Evolutionary conservation across 495 filamentous ascomycete genomes (phyloP).

Genomic region (Penicillium nucicola): DNA sequence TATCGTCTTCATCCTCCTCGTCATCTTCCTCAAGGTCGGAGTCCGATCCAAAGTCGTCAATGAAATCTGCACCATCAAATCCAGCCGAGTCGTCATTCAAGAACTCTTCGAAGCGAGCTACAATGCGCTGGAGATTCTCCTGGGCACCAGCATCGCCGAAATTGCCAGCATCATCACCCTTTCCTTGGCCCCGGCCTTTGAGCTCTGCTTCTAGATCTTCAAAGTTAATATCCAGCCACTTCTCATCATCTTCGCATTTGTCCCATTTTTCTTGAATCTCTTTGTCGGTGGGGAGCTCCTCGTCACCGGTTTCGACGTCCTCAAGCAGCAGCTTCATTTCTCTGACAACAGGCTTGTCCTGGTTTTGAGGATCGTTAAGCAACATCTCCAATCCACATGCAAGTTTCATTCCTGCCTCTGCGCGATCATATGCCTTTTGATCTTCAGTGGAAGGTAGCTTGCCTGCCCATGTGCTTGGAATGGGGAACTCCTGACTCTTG

Average conservation of each 20-base stretch:
- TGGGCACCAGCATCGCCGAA: slow-evolving; percentile 82
- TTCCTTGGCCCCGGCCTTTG: slow-evolving; percentile 45
- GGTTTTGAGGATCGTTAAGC: slow-evolving; percentile 58
- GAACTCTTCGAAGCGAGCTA: slow-evolving; percentile 88
- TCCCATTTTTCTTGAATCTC: slow-evolving; percentile 70
- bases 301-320: slow-evolving; percentile 62
- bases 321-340: slow-evolving; percentile 74
- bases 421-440: slow-evolving; percentile 36
- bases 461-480: slow-evolving; percentile 60
- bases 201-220: slow-evolving; percentile 83
- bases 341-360: slow-evolving; percentile 60
- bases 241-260: slow-evolving; percentile 69
- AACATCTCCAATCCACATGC: slow-evolving; percentile 92
- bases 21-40: slow-evolving; percentile 60
- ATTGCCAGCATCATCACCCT: slow-evolving; percentile 31
- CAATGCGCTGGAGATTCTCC: slow-evolving; percentile 83
- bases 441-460: slow-evolving; percentile 36
- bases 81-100: slow-evolving; percentile 82
- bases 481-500: slow-evolving; percentile 78
- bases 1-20: slow-evolving; percentile 51
- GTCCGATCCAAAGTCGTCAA: slow-evolving; percentile 61
- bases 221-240: slow-evolving; percentile 93
- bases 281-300: slow-evolving; percentile 62
- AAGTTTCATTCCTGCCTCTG: slow-evolving; percentile 85
- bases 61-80: slow-evolving; percentile 68